Evolutionary conservation across 306 rosid species (phyloP).

Genomic region (Mucuna pruriens): DNA sequence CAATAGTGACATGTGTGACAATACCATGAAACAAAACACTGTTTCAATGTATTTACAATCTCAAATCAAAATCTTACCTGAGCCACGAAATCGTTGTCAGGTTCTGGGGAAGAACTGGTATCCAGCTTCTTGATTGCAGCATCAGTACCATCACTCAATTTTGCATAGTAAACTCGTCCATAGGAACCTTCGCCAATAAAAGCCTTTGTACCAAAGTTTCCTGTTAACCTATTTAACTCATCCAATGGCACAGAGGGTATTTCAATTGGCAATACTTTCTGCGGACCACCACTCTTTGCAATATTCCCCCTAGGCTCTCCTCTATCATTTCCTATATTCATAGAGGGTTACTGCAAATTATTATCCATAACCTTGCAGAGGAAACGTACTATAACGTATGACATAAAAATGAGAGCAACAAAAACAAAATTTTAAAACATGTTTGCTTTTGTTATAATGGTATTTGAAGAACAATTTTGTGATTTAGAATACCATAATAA

Average conservation of each 20-base stretch:
- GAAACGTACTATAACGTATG: background rate
- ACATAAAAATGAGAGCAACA: background rate
- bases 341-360: background rate
- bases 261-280: slow-evolving; percentile 79
- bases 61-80: slow-evolving; percentile 56
- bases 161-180: slow-evolving; percentile 82
- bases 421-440: background rate
- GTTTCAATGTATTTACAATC: slow-evolving; percentile 11
- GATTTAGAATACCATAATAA: background rate
- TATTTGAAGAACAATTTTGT: background rate
- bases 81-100: slow-evolving; percentile 70
- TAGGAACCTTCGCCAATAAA: slow-evolving; percentile 98
- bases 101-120: slow-evolving; percentile 71
- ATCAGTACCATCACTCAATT: slow-evolving; percentile 59
- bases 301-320: slow-evolving; percentile 80
- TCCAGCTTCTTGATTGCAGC: slow-evolving; percentile 95
- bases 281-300: slow-evolving; percentile 71
- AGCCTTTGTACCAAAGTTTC: slow-evolving; percentile 75
- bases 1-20: slow-evolving; percentile 9
- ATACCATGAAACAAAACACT: background rate
- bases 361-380: slow-evolving; percentile 3
- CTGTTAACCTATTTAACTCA: slow-evolving; percentile 78
- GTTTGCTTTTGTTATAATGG: background rate
- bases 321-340: slow-evolving; percentile 66
- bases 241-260: slow-evolving; percentile 67